A percentile compares a stretch with the other conserved stretches of the same genome.
Conservation (phyloP, 768 basidiomycete species). For the Hemileccinum rubropunctum region DNA sequence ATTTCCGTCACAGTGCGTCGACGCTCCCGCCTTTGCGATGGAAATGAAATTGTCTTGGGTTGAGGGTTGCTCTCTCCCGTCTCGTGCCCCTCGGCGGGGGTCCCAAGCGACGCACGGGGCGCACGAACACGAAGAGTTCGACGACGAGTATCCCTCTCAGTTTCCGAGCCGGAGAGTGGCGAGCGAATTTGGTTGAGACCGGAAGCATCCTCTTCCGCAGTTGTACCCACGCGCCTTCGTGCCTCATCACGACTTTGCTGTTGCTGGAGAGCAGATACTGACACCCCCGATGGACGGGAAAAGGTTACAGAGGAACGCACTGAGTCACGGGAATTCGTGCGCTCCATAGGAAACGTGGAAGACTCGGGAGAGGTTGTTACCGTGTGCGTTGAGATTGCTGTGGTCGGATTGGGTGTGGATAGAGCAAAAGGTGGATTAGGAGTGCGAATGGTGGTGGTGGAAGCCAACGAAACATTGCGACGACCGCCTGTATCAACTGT, state of each 20-base stretch:
- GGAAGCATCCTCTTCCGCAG: slow-evolving; percentile 23
- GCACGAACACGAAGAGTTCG: slow-evolving; percentile 38
- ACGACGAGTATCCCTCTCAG: slow-evolving; percentile 44
- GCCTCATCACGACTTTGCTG: slow-evolving; percentile 42
- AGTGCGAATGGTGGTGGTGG: slow-evolving; percentile 45
- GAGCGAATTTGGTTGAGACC: slow-evolving; percentile 25
- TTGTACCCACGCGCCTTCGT: slow-evolving; percentile 32
- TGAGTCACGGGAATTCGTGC: slow-evolving; percentile 49
- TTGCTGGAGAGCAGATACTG: slow-evolving; percentile 54
- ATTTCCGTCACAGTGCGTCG: slow-evolving; percentile 52
- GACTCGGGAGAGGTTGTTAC: slow-evolving; percentile 47
- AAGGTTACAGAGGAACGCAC: slow-evolving; percentile 55
- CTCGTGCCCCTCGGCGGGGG: slow-evolving; percentile 28
- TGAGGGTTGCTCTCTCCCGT: slow-evolving; percentile 32
- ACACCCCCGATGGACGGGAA: slow-evolving; percentile 57
- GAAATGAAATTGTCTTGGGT: slow-evolving; percentile 35
- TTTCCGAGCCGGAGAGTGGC: slow-evolving; percentile 46
- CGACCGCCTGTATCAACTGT: slow-evolving; percentile 29
- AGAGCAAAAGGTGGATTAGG: slow-evolving; percentile 42
- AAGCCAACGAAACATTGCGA: slow-evolving; percentile 44
- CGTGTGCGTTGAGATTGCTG: slow-evolving; percentile 63
- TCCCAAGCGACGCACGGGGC: slow-evolving; percentile 47
- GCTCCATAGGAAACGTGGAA: slow-evolving; percentile 33
- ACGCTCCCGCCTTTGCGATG: slow-evolving; percentile 38
- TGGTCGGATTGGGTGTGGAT: slow-evolving; percentile 59